Conservation (phyloP, 371 early-diverging fungal species). For the Rhizopus arrhizus region DNA sequence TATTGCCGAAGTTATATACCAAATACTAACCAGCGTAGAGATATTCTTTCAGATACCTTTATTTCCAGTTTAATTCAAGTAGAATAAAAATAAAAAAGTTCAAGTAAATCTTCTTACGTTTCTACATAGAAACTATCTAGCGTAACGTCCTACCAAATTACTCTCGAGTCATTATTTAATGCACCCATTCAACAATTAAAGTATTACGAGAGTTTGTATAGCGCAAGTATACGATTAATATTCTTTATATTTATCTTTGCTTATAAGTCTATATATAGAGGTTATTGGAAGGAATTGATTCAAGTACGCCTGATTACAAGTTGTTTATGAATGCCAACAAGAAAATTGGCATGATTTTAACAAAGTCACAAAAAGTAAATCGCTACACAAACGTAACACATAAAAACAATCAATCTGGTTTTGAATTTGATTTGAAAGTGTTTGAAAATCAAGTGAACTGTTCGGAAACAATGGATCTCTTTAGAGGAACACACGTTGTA, state of each 20-base stretch:
- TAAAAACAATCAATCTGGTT: slow-evolving; percentile 16
- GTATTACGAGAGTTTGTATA: slow-evolving; percentile 55
- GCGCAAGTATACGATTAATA: slow-evolving; percentile 26
- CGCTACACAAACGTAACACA: not conserved
- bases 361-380: slow-evolving; percentile 16
- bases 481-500: slow-evolving; percentile 31
- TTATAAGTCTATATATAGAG: no score
- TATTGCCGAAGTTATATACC: slow-evolving; percentile 45
- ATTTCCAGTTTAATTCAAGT: slow-evolving; percentile 34
- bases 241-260: no score
- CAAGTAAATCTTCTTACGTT: not conserved
- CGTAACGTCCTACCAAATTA: slow-evolving; percentile 26
- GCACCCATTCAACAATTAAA: slow-evolving; percentile 50
- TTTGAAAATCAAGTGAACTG: slow-evolving; percentile 34
- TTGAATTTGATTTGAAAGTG: slow-evolving; percentile 16
- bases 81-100: not conserved
- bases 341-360: slow-evolving; percentile 41
- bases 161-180: slow-evolving; percentile 48
- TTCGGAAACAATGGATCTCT: slow-evolving; percentile 32
- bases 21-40: slow-evolving; percentile 40
- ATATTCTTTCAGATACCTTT: slow-evolving; percentile 36
- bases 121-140: slow-evolving; percentile 30
- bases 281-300: no score
- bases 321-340: slow-evolving; percentile 5
- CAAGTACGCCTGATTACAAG: no score